phyloP scores from a whole-genome alignment of 345 rosid species.

The Hibiscus syriacus region DNA sequence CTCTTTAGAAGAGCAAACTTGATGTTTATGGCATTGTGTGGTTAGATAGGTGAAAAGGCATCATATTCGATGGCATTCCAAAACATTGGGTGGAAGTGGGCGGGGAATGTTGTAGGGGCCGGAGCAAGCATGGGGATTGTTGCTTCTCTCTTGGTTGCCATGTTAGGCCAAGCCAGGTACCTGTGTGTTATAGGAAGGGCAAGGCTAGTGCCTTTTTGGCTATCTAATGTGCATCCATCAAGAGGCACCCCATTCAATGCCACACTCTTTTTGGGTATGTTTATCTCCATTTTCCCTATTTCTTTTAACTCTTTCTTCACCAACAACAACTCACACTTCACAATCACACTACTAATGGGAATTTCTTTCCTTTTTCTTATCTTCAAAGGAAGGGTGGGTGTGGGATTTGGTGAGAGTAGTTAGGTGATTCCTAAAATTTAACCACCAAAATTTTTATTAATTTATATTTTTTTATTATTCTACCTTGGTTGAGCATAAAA shows the following conservation, averaged over 20 bases:
- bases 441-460: not conserved
- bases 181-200: constrained; percentile 93
- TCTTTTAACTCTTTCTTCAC: too few species aligned
- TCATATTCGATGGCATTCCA: constrained; percentile 63
- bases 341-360: not conserved
- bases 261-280: constrained; percentile 82
- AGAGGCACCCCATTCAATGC: constrained; percentile 94
- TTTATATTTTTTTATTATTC: too few species aligned
- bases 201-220: constrained; percentile 78
- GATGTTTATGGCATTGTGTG: not conserved
- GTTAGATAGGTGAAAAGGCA: constrained; percentile 51
- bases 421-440: not conserved
- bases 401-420: not conserved
- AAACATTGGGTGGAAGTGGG: constrained; percentile 74
- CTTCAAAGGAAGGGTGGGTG: not conserved
- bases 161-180: constrained; percentile 94
- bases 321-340: not conserved
- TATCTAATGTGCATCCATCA: constrained; percentile 88
- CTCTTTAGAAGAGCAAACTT: not conserved
- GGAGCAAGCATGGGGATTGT: constrained; percentile 95
- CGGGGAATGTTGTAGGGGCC: constrained; percentile 79
- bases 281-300: not conserved
- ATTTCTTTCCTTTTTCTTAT: not conserved
- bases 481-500: too few species aligned
- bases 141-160: constrained; percentile 88